Evolutionary conservation across 1,139 yeast genomes (phyloP).

Genomic region (Yamadazyma atmosphaerica): DNA sequence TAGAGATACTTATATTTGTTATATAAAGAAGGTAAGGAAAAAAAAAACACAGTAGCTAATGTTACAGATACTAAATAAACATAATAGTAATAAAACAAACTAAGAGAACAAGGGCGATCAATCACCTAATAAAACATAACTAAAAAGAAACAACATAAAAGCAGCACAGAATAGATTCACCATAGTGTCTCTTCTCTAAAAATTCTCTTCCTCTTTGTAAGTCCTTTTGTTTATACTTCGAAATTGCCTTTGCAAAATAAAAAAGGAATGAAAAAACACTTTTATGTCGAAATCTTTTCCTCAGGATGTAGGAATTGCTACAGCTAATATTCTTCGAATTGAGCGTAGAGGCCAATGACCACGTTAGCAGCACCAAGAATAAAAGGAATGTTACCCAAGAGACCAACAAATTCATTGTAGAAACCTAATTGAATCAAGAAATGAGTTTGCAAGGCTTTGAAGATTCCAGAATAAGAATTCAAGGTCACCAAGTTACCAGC

Average conservation of each 20-base stretch:
- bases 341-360: slow-evolving; percentile 53
- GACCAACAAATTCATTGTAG: slow-evolving; percentile 31
- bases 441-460: slow-evolving; percentile 38
- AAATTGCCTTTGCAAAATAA: neutral
- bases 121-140: slow-evolving; percentile 3
- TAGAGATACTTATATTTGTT: slow-evolving; percentile 1
- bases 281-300: neutral
- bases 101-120: slow-evolving; percentile 4
- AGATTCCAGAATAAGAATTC: slow-evolving; percentile 29
- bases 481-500: slow-evolving; percentile 32
- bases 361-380: slow-evolving; percentile 50
- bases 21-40: slow-evolving; percentile 6
- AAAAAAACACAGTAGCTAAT: slow-evolving; percentile 12
- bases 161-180: neutral
- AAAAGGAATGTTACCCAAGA: slow-evolving; percentile 51
- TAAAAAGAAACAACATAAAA: neutral
- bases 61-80: slow-evolving; percentile 16
- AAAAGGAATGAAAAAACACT: neutral
- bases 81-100: slow-evolving; percentile 13
- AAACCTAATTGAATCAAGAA: slow-evolving; percentile 38
- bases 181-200: too few relatives aligned
- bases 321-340: slow-evolving; percentile 39
- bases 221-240: too few relatives aligned
- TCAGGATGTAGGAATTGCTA: neutral
- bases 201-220: too few relatives aligned